phyloP scores from a whole-genome alignment of 108 stramenopile species.

The Nitzschia sp. region DNA sequence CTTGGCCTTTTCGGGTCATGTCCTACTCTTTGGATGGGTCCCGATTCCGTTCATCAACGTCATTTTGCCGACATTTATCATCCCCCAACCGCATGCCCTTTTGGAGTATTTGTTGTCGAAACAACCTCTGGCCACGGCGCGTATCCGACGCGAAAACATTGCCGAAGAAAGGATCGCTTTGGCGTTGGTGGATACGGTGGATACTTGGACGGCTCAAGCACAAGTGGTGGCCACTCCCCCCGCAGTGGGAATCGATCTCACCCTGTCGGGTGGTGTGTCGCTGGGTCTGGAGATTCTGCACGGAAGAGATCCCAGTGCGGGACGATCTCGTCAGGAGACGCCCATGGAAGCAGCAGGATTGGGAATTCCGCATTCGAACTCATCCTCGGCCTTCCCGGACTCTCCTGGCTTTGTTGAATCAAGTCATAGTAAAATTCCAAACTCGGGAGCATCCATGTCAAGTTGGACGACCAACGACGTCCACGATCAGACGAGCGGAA shows the following conservation, averaged over 20 bases:
- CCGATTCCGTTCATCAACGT: constrained; percentile 84
- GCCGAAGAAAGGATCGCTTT: constrained; percentile 68
- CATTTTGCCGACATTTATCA: constrained; percentile 79
- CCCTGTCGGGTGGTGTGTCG: constrained; percentile 77
- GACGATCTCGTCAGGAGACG: constrained; percentile 26
- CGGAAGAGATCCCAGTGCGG: constrained; percentile 67
- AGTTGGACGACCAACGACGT: constrained; percentile 71
- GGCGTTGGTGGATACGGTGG: constrained; percentile 61
- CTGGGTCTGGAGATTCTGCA: constrained; percentile 79
- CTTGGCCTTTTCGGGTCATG: constrained; percentile 80
- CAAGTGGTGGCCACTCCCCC: constrained; percentile 83
- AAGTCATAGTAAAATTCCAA: neutral
- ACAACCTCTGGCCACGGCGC: constrained; percentile 82
- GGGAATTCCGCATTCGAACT: neutral
- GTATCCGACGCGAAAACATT: constrained; percentile 72
- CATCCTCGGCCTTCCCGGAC: neutral
- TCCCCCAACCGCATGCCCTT: constrained; percentile 85
- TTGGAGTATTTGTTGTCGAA: constrained; percentile 67
- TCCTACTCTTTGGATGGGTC: constrained; percentile 70
- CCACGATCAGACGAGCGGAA: constrained; percentile 17
- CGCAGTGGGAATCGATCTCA: constrained; percentile 78
- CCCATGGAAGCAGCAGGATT: neutral
- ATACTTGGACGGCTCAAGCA: constrained; percentile 63
- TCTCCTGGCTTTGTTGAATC: neutral
- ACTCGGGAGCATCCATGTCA: constrained; percentile 45